These are phyloP conservation scores for Aspergillus sp. DNA, from an alignment of 2,329 filamentous ascomycete species.

Conservation along the genomic window DNA sequence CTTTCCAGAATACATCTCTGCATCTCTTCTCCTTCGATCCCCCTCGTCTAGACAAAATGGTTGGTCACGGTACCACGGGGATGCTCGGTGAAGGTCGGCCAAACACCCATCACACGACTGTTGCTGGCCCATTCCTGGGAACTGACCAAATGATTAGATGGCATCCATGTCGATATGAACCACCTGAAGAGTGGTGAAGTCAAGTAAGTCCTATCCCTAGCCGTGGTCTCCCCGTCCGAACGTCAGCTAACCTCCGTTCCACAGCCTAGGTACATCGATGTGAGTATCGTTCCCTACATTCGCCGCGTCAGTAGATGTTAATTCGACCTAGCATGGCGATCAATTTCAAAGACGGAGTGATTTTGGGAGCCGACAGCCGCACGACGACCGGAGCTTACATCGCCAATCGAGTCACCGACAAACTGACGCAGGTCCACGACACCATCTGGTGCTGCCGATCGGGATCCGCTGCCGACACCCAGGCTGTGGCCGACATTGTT, in stretches of 20 bases:
- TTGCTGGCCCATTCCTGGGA: not conserved
- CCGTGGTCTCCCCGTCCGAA: conserved; percentile 3
- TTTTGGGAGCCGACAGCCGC: conserved; percentile 92
- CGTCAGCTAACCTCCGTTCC: conserved; percentile 29
- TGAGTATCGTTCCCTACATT: conserved; percentile 48
- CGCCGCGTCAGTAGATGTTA: conserved; percentile 15
- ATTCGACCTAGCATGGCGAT: conserved; percentile 78
- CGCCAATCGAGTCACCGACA: conserved; percentile 98
- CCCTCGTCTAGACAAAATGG: conserved; percentile 31
- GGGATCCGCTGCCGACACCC: conserved; percentile 94
- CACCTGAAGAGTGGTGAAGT: conserved; percentile 98
- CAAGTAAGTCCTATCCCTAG: conserved; percentile 66
- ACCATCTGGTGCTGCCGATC: conserved; percentile 99
- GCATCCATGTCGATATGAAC: conserved; percentile 98
- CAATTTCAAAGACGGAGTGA: conserved; percentile 97
- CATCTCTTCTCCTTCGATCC: not conserved
- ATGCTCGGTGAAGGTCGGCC: conserved; percentile 46
- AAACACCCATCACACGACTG: conserved; percentile 15
- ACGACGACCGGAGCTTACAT: conserved; percentile 98
- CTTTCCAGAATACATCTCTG: not conserved
- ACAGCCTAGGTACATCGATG: conserved; percentile 95
- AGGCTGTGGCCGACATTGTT: conserved; percentile 96
- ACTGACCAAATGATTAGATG: conserved; percentile 62
- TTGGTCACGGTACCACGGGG: conserved; percentile 40
- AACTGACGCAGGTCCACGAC: conserved; percentile 96